These are phyloP conservation scores for Hypoxylon sp. DNA, from an alignment of 2,329 filamentous ascomycete genomes.

Conservation along the genomic window DNA sequence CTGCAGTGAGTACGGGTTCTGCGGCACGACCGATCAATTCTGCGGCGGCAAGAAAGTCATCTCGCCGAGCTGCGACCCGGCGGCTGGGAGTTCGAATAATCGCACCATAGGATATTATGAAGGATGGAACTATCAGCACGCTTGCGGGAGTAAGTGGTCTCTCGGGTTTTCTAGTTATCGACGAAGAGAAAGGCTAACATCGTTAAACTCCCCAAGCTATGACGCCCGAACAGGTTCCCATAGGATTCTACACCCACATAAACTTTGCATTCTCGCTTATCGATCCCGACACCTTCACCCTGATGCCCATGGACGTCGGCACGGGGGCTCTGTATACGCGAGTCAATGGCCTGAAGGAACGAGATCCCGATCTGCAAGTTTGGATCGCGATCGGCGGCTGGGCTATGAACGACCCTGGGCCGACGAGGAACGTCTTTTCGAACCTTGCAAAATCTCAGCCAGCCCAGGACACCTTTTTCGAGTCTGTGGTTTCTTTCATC, in stretches of 20 bases:
- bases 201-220: neutral
- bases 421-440: slow-evolving; percentile 41
- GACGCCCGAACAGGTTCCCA: slow-evolving; percentile 47
- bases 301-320: slow-evolving; percentile 44
- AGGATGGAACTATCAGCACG: no score
- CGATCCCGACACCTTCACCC: slow-evolving; percentile 41
- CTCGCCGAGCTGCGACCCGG: neutral
- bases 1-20: slow-evolving; percentile 49
- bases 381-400: slow-evolving; percentile 54
- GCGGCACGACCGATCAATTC: slow-evolving; percentile 41
- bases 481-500: slow-evolving; percentile 38
- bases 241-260: slow-evolving; percentile 51
- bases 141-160: no score
- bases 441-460: slow-evolving; percentile 31
- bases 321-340: slow-evolving; percentile 28
- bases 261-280: slow-evolving; percentile 49
- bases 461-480: slow-evolving; percentile 36
- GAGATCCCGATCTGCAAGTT: slow-evolving; percentile 42
- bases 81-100: slow-evolving; percentile 20
- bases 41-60: slow-evolving; percentile 41
- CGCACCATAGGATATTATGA: slow-evolving; percentile 49
- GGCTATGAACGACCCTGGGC: slow-evolving; percentile 48
- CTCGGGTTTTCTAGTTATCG: no score
- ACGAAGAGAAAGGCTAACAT: no score
- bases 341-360: slow-evolving; percentile 46